Evolutionary conservation across 2,329 filamentous ascomycete species (phyloP), one percentile per base, ranked within the genome.

Genomic region (Cercospora sp.): DNA sequence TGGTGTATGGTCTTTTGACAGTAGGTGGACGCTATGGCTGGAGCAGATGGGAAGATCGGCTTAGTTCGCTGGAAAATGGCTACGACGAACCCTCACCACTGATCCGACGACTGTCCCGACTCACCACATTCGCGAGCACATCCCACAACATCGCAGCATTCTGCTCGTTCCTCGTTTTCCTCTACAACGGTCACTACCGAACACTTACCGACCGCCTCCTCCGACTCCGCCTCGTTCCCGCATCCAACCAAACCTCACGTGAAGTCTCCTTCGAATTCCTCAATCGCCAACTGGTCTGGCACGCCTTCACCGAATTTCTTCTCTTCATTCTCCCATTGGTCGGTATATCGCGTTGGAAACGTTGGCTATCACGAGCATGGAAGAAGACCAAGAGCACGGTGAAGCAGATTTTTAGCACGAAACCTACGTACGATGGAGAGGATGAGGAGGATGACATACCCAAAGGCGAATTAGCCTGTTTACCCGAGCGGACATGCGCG

Each of bases 291-390:
- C 88, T 99, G 10, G 95, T 99, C 43, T 99, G 95, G 95, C 95
- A 99, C 81, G 95, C 95, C n/a, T 97, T 99, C 76, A 99, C 95
- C 28, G 95, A 99, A 79, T 99, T 99, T 75, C 84, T 99, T n/a
- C 87, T 99, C 34, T 99, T 98, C 79, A 87, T 98, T 18, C 85
- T 99, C n/a, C 95, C 95, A 0, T 86, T 99, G n/a, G 91, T 99
- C 51, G 95, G 95, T 62, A 94, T 99, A 73, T 90, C 91, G 76
- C 88, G 93, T 72, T 99, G 95, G 95, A 88, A 93, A 67, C 87
- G 94, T 72, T 97, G 94, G 90, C 83, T 97, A n/a, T 85, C 87
- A 21, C 87, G 93, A 70, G 89, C 90, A n/a, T 97, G 93, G 92
- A 89, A 91, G 73, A 93, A 90, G 79, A 89, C 91, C 1, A 90